Evolutionary conservation across 2,329 filamentous ascomycete species (phyloP).

Genomic region (Claviceps humidiphila): DNA sequence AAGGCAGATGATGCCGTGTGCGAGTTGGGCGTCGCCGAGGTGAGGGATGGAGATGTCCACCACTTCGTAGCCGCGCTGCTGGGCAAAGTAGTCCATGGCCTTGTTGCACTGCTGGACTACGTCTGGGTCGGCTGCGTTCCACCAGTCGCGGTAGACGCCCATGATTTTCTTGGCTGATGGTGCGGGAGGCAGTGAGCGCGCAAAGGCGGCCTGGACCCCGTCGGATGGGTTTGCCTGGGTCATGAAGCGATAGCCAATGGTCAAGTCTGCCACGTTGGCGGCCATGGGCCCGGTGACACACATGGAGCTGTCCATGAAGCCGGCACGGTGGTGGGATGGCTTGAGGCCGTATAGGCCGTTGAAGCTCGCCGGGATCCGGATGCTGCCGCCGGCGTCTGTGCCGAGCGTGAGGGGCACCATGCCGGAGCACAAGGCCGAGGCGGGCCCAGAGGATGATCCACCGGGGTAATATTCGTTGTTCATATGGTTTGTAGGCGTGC

Average conservation of each 20-base stretch:
- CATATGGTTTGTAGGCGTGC: conserved; percentile 66
- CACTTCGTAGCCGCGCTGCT: conserved; percentile 33
- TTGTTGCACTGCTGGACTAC: conserved; percentile 50
- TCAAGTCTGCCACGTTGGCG: conserved; percentile 62
- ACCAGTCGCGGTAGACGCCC: conserved; percentile 51
- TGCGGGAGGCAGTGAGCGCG: conserved; percentile 34
- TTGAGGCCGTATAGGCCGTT: conserved; percentile 78
- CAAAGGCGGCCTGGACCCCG: conserved; percentile 48
- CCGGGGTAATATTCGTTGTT: conserved; percentile 67
- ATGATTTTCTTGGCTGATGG: conserved; percentile 44
- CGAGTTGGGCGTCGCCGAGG: conserved; percentile 57
- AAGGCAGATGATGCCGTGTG: conserved; percentile 67
- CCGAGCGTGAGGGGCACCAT: conserved; percentile 64
- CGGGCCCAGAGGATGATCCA: conserved; percentile 67
- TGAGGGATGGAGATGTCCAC: conserved; percentile 53
- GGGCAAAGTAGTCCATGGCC: conserved; percentile 45
- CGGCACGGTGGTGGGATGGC: conserved; percentile 58
- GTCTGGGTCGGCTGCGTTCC: conserved; percentile 37
- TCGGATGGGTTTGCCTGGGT: conserved; percentile 55
- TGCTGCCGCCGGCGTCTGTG: conserved; percentile 63
- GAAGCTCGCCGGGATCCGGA: conserved; percentile 60
- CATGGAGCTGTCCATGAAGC: conserved; percentile 38
- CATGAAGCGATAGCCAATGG: conserved; percentile 71
- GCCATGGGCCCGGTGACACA: conserved; percentile 64
- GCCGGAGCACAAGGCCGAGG: conserved; percentile 55